Evolutionary conservation across 1,284 basidiomycete species (phyloP).

Genomic region (Acaromyces ingoldii): DNA sequence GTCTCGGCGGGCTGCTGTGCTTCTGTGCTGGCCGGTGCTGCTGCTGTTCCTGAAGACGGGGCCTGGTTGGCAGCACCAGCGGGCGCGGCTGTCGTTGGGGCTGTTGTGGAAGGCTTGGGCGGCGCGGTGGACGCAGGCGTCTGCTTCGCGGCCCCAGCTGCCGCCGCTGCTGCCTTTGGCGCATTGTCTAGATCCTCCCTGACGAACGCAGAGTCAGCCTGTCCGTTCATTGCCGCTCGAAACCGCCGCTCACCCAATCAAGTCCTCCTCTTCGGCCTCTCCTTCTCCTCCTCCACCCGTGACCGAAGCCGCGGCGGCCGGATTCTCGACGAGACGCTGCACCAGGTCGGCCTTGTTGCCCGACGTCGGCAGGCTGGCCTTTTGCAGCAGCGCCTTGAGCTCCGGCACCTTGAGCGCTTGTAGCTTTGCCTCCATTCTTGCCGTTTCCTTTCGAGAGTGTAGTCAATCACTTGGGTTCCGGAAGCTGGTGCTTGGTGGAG

Average conservation of each 20-base stretch:
- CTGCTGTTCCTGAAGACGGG: neutral
- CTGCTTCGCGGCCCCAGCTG: neutral
- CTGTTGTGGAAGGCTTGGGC: neutral
- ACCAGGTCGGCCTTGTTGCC: slow-evolving; percentile 47
- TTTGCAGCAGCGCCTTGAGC: slow-evolving; percentile 35
- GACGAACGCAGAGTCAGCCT: too few relatives aligned
- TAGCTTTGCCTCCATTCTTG: slow-evolving; percentile 5
- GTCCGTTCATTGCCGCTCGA: too few relatives aligned
- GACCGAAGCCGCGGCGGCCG: slow-evolving; percentile 24
- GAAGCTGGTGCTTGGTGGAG: too few relatives aligned
- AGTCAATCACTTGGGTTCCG: too few relatives aligned
- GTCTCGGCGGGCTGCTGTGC: neutral
- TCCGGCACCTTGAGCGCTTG: slow-evolving; percentile 38
- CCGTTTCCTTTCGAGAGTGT: too few relatives aligned
- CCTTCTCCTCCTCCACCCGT: slow-evolving; percentile 3
- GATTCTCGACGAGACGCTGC: slow-evolving; percentile 41
- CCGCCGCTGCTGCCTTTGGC: neutral
- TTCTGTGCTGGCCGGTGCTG: neutral
- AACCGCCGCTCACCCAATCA: slow-evolving; percentile 1
- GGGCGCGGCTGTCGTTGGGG: slow-evolving; percentile 1
- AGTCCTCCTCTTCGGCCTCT: slow-evolving; percentile 1
- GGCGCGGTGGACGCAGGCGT: slow-evolving; percentile 3
- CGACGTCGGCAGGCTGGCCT: slow-evolving; percentile 24
- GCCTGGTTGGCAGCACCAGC: slow-evolving; percentile 9
- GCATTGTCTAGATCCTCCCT: too few relatives aligned